phyloP scores from a whole-genome alignment of 2,329 filamentous ascomycete species.

The Cordyceps javanica region DNA sequence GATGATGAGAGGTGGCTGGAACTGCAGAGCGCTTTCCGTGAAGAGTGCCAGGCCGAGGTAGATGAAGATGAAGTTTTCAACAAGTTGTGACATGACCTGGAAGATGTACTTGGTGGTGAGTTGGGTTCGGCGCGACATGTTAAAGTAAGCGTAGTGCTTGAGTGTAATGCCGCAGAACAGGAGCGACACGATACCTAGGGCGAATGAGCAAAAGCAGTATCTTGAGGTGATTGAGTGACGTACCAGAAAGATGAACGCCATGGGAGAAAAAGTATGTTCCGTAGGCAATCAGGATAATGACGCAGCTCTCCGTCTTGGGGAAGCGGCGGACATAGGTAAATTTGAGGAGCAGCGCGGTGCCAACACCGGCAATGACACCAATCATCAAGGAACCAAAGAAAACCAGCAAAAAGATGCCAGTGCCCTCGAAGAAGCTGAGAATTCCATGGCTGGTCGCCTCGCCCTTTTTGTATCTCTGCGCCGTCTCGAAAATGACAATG shows the following conservation, averaged over 20 bases:
- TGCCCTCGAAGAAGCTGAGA: conserved; percentile 80
- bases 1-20: conserved; percentile 92
- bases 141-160: conserved; percentile 99
- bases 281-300: conserved; percentile 91
- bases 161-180: conserved; percentile 97
- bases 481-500: conserved; percentile 97
- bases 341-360: conserved; percentile 82
- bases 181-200: conserved; percentile 82
- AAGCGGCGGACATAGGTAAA: conserved; percentile 89
- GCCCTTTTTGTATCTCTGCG: conserved; percentile 81
- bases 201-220: background rate
- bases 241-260: conserved; percentile 91
- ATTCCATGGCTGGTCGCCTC: conserved; percentile 66
- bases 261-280: conserved; percentile 98
- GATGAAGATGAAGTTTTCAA: conserved; percentile 99
- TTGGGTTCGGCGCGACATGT: conserved; percentile 97
- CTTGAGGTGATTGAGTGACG: conserved; percentile 22
- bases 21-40: conserved; percentile 79
- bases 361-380: conserved; percentile 79
- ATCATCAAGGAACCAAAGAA: conserved; percentile 94
- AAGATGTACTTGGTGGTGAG: conserved; percentile 98
- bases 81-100: conserved; percentile 87
- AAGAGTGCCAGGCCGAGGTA: conserved; percentile 94
- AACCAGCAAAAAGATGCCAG: conserved; percentile 89
- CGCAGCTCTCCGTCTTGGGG: conserved; percentile 93